Conservation (phyloP, 192 early-diverging fungal genomes). For the Coemansia javaensis region DNA sequence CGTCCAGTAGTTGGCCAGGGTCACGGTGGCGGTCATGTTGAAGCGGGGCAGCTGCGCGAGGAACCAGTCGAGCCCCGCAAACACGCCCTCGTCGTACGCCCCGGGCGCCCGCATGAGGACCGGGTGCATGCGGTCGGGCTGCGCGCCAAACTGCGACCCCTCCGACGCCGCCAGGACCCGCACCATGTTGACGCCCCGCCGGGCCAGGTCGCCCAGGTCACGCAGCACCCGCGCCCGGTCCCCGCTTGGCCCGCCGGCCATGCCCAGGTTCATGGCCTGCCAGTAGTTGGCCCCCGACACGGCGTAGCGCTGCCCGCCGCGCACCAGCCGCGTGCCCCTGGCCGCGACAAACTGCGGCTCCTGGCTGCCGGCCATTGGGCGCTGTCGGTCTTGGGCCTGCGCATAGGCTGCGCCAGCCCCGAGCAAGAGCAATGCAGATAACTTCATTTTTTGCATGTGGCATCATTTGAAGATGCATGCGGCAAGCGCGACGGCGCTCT, state of each 20-base stretch:
- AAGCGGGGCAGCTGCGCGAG: conserved; percentile 51
- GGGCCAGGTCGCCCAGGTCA: conserved; percentile 50
- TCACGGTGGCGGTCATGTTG: conserved; percentile 57
- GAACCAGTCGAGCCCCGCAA: conserved; percentile 62
- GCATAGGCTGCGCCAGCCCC: not conserved
- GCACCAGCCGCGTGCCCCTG: conserved; percentile 32
- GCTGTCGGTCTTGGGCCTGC: not conserved
- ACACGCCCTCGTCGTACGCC: conserved; percentile 53
- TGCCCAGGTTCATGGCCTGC: conserved; percentile 70
- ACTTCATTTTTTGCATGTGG: no score
- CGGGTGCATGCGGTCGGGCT: conserved; percentile 57
- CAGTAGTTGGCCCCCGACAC: conserved; percentile 66
- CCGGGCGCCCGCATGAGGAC: conserved; percentile 54
- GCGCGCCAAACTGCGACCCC: conserved; percentile 49
- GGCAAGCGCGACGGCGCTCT: no score
- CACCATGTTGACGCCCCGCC: conserved; percentile 55
- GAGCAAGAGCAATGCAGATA: no score
- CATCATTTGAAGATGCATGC: no score
- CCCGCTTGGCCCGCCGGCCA: conserved; percentile 39
- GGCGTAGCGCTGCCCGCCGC: conserved; percentile 21
- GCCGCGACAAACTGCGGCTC: conserved; percentile 40
- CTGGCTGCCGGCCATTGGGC: not conserved
- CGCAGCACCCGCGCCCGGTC: conserved; percentile 51
- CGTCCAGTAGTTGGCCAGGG: conserved; percentile 64
- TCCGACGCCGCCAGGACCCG: conserved; percentile 62